Evolutionary conservation across 1,284 basidiomycete genomes (phyloP), one percentile per base, ranked within the genome.

Genomic region (Moniliella sp.): DNA sequence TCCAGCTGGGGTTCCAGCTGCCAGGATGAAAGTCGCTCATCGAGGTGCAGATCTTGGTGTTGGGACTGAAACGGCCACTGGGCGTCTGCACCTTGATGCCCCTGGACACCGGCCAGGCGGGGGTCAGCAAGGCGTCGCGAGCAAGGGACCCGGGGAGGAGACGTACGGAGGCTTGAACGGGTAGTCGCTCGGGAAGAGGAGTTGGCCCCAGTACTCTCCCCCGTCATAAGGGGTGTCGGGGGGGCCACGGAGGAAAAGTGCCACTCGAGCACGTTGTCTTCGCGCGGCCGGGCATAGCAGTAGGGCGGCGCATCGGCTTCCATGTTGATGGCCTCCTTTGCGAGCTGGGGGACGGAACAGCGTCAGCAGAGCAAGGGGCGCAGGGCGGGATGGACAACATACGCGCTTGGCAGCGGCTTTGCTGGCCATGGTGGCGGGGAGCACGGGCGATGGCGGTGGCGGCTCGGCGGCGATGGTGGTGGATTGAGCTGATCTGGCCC

Each of bases 41-140:
- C 16, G 49, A 52, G 12, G 51, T 58, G 44, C 56, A 58, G 44
- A 93, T 93, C 69, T 84, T 86, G 64, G 75, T 75, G 65, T 86
- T 80, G 16, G 79, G 76, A 48, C 81, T 74, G 62, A 93, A 93
- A 32, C 84, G 73, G 8, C 84, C 84, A 10, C 79, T 83, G 0
- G 84, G 84, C 13, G 84, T 93, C 57, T 79, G 73, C 77, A 91
- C 80, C 78, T 91, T 93, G 66, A 93, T 88, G 35, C 84, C 84
- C 40, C 40, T 42, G 31, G 4, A 14, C 29, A n/a, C 23, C 4
- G 3, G 27, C 11, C 10, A 31, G 30, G 30, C 10, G 30, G 7
- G 12, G 7, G 16, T 13, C 8, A 7, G 8, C 25, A 28, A 21
- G 30, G 8, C 5, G 8, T 28, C 8, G 13, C 27, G 13, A 13